Conservation (phyloP, 75 land plant genomes). For the Cunninghamia lanceolata region DNA sequence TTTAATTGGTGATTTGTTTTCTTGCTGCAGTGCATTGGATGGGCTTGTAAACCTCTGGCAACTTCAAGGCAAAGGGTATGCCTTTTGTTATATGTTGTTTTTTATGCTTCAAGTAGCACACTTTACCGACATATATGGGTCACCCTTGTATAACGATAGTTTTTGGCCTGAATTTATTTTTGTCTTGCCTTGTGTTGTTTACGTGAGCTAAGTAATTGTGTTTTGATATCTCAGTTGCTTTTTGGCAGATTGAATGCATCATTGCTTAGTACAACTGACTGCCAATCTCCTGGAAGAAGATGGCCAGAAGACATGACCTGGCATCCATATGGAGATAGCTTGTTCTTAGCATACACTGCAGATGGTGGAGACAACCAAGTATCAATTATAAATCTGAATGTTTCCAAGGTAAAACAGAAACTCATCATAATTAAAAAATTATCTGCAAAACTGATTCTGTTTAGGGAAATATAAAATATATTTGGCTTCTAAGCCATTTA, state of each 20-base stretch:
- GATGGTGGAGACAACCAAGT: conserved; percentile 82
- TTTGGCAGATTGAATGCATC: conserved; percentile 46
- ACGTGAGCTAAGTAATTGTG: background rate
- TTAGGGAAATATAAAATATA: background rate
- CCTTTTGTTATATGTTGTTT: background rate
- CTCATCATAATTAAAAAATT: background rate
- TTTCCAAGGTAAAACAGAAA: conserved; percentile 17
- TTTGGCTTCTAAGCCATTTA: background rate
- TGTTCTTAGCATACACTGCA: conserved; percentile 70
- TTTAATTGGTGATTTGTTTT: background rate
- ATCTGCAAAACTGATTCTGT: background rate
- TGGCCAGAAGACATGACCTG: conserved; percentile 95
- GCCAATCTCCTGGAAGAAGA: conserved; percentile 63
- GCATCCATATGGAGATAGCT: conserved; percentile 73
- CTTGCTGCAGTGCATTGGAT: conserved; percentile 62
- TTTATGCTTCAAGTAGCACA: background rate
- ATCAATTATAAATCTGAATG: conserved; percentile 51
- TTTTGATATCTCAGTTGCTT: background rate
- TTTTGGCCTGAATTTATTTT: background rate
- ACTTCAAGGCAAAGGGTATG: conserved; percentile 54
- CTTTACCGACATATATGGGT: background rate
- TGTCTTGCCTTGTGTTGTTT: background rate
- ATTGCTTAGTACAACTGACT: conserved; percentile 51
- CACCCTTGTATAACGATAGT: background rate
- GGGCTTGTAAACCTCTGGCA: conserved; percentile 66